A percentile compares a stretch with the other conserved stretches of the same genome.
Evolutionary conservation across 805 yeast species (phyloP).

Genomic region (Wickerhamiella azyma): DNA sequence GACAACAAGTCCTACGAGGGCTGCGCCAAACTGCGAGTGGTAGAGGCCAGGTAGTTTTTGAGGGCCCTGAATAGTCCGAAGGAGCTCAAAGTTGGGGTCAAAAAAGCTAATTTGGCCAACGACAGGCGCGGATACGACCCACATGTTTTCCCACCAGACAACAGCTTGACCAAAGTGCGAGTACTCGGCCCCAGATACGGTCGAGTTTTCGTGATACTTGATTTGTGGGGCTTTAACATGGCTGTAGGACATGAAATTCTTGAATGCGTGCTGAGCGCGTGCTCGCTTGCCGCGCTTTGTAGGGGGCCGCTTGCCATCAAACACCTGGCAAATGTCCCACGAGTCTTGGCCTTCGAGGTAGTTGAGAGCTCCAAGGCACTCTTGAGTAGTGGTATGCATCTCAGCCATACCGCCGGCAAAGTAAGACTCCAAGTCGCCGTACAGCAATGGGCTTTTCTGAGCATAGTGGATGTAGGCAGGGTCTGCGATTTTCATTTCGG

Average conservation of each 20-base stretch:
- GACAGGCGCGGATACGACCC: slow-evolving; percentile 16
- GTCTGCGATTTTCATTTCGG: slow-evolving; percentile 31
- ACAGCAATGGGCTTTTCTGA: slow-evolving; percentile 33
- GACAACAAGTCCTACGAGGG: slow-evolving; percentile 24
- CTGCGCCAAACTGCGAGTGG: slow-evolving; percentile 31
- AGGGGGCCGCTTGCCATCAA: slow-evolving; percentile 21
- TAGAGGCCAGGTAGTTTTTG: slow-evolving; percentile 12
- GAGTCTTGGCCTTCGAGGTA: slow-evolving; percentile 17
- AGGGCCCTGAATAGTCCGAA: slow-evolving; percentile 8
- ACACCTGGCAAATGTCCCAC: slow-evolving; percentile 26
- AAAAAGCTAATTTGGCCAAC: slow-evolving; percentile 14
- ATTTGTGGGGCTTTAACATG: not conserved
- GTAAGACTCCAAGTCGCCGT: slow-evolving; percentile 33
- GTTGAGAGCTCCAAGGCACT: slow-evolving; percentile 26
- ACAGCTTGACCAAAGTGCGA: slow-evolving; percentile 11
- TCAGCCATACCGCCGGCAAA: slow-evolving; percentile 42
- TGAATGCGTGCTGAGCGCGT: not conserved
- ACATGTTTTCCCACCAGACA: slow-evolving; percentile 10
- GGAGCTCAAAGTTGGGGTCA: slow-evolving; percentile 7
- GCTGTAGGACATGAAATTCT: not conserved
- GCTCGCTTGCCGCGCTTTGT: not conserved
- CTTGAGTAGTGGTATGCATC: slow-evolving; percentile 28
- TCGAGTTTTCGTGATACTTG: not conserved
- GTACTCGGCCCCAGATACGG: not conserved
- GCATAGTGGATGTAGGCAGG: slow-evolving; percentile 25